Evolutionary conservation across 352 stramenopile genomes (phyloP), one percentile per base, ranked within the genome.

Genomic region (Globisporangium cederbergense): DNA sequence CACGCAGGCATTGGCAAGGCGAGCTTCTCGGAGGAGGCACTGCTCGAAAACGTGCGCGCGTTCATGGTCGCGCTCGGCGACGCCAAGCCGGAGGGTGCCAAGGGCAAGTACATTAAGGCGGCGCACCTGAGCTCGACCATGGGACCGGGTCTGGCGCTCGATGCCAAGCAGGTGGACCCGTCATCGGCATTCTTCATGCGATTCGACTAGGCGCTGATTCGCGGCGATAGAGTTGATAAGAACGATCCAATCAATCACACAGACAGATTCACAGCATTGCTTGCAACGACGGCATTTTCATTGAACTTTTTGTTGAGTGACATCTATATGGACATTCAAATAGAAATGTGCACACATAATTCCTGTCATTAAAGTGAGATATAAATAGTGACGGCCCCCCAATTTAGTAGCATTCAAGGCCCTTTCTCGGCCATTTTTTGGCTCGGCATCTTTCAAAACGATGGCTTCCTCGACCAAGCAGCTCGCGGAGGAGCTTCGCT

Each of bases 31-130:
- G 85, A 96, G 53, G 89, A 96, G 60, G 85, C 88, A 45, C 77
- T 98, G 70, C 75, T 98, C 28, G 92, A 97, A 65, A 98, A 98
- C 73, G 86, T 97, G 52, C 87, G 88, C 25, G 88, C 89, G 25
- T 94, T 97, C 72, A 97, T 98, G 92, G 85, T 97, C 45, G 90
- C 89, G 49, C 75, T 98, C 45, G 83, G 77, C 47, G 89, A 97
- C 59, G 86, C 87, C 68, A 98, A 98, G 77, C 92, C 92, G 14
- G 90, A 97, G 52, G 91, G 88, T 18, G 89, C 91, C 64, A 98
- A 97, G 82, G 92, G 92, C 70, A 97, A 96, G 68, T 98, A 97
- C 81, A 96, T 98, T 65, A 96, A 88, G 78, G 83, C 81, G 49
- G 84, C 79, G 58, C 87, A 95, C 72, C 47, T 95, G 74, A 95